Conservation (phyloP, 73 alveolate genomes). For the Blepharisma stoltei region DNA sequence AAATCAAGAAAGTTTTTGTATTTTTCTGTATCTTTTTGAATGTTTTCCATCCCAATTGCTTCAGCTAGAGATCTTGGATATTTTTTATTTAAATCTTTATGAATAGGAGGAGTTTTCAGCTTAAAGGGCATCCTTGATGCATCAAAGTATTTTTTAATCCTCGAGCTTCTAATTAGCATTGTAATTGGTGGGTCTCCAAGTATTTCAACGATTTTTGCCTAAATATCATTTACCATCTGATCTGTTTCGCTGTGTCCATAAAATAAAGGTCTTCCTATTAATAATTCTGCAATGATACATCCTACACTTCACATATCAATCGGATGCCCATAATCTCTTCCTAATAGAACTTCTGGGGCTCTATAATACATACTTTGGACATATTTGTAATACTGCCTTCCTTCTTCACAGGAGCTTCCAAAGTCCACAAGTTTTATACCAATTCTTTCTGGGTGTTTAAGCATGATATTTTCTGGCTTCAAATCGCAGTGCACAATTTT, state of each 20-base stretch:
- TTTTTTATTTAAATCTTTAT: too few species aligned
- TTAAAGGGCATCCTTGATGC: too few species aligned
- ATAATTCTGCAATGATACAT: slow-evolving; percentile 84
- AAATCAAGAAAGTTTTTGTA: too few species aligned
- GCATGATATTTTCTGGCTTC: slow-evolving; percentile 34
- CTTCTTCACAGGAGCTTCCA: slow-evolving; percentile 14
- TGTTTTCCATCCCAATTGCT: too few species aligned
- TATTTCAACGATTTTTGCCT: slow-evolving; percentile 56
- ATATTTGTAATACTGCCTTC: slow-evolving; percentile 41
- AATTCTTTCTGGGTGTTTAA: not conserved
- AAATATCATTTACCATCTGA: slow-evolving; percentile 32
- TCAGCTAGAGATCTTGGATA: too few species aligned
- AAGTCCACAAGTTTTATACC: slow-evolving; percentile 30
- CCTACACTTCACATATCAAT: slow-evolving; percentile 90
- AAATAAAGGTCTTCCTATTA: slow-evolving; percentile 76
- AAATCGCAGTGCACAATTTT: slow-evolving; percentile 28
- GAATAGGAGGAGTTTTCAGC: too few species aligned
- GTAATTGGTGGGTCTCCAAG: slow-evolving; percentile 37
- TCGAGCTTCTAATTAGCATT: too few species aligned
- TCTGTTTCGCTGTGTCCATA: slow-evolving; percentile 66
- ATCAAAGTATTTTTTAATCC: too few species aligned
- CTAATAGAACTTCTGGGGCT: slow-evolving; percentile 87
- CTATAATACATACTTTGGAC: slow-evolving; percentile 69
- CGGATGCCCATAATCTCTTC: slow-evolving; percentile 51
- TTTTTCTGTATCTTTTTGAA: too few species aligned